These are phyloP conservation scores for Magnaporthiopsis incrustans DNA, from an alignment of 2,329 filamentous ascomycete species.

Conservation along the genomic window DNA sequence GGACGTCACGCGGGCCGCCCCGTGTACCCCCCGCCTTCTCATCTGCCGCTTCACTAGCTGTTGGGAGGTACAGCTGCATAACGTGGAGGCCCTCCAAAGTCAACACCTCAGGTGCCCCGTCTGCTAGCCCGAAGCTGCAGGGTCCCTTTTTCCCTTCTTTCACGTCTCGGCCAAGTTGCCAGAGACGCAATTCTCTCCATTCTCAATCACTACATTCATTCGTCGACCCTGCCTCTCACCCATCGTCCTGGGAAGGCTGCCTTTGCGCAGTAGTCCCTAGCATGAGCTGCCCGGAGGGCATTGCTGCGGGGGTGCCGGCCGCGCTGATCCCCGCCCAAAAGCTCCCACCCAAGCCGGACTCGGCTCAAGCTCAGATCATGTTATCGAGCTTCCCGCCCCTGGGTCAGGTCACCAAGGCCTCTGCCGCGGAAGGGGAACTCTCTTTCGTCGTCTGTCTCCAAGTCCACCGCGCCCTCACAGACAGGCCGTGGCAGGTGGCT, in stretches of 20 bases:
- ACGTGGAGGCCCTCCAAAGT: neutral
- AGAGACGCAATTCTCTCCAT: neutral
- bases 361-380: slow-evolving; percentile 16
- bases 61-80: neutral
- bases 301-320: slow-evolving; percentile 28
- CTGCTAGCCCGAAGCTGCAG: neutral
- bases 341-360: slow-evolving; percentile 15
- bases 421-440: slow-evolving; percentile 38
- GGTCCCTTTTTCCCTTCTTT: neutral
- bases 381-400: slow-evolving; percentile 59
- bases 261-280: neutral
- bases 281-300: slow-evolving; percentile 22
- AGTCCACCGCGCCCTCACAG: slow-evolving; percentile 44
- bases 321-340: slow-evolving; percentile 28
- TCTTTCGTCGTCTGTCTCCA: slow-evolving; percentile 64
- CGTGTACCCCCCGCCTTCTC: neutral
- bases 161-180: neutral
- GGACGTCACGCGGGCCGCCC: neutral
- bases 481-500: slow-evolving; percentile 60
- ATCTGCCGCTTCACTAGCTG: neutral
- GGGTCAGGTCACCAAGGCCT: slow-evolving; percentile 61
- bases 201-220: no score
- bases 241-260: neutral
- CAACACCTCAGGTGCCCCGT: neutral
- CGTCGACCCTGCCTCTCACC: no score